Evolutionary conservation across 2,329 filamentous ascomycete genomes (phyloP), one percentile per base, ranked within the genome.

Genomic region (Ceratocystis destructans): DNA sequence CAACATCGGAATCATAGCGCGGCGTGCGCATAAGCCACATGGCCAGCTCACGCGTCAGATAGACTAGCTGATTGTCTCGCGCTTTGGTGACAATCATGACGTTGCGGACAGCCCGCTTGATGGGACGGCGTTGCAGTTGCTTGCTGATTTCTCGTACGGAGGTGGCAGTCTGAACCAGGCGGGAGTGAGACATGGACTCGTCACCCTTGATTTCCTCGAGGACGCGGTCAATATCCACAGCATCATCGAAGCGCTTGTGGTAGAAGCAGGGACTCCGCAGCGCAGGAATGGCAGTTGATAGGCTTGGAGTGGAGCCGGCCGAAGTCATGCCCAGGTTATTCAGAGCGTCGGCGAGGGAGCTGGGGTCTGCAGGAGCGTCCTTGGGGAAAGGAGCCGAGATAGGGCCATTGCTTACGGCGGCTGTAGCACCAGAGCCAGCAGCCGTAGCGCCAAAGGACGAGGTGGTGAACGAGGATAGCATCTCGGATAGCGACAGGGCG

Each of bases 21-120:
- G 94, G 91, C 2, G 91, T 96, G 69, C 83, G 83, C 68, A 99
- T 82, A 44, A 99, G 81, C 90, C 93, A 99, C 71, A 87, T 84
- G 10, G 93, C 81, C 68, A 99, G 79, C 74, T 99, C 91, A 68
- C 89, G 84, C 1, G 94, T 99, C 70, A 96, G 80, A 71, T 88
- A 84, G 44, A 99, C 93, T 17, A 99, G 82, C 71, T 90, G 86
- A 73, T 99, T 97, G 77, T 99, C 94, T 69, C 94, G 86, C 25
- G 94, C 94, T 77, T 97, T 99, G 69, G 94, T 99, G 70, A 99
- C 90, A 72, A 99, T 96, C 94, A 99, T 97, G 72, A 99, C 84
- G 74, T 90, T 96, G 73, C 85, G 86, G 61, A 99, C 92, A 10
- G 92, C 92, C 70, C 92, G 87, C 77, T 89, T 94, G 76, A 97